These are phyloP conservation scores for Aristolochia fimbriata DNA, from an alignment of 164 flowering plant species.

Conservation along the genomic window DNA sequence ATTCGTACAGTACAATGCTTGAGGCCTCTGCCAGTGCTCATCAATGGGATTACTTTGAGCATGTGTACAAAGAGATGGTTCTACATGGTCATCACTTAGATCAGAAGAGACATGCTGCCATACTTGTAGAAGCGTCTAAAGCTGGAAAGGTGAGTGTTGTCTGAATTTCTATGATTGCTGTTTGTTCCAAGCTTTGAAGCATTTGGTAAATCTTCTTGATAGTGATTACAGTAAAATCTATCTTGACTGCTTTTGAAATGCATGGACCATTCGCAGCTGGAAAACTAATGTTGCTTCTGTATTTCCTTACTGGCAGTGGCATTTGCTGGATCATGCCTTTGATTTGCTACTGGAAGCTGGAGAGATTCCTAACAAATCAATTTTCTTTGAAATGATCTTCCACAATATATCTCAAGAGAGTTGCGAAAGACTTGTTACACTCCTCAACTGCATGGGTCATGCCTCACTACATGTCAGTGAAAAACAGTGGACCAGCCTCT, in stretches of 20 bases:
- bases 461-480: conserved; percentile 63
- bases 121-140: conserved; percentile 75
- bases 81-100: conserved; percentile 60
- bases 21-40: conserved; percentile 70
- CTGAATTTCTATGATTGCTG: not conserved
- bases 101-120: conserved; percentile 49
- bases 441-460: conserved; percentile 45
- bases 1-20: conserved; percentile 64
- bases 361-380: conserved; percentile 49
- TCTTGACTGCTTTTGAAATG: too few relatives aligned
- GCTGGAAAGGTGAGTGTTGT: conserved; percentile 64
- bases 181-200: not conserved
- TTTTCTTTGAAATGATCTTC: conserved; percentile 66
- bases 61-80: conserved; percentile 79
- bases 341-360: conserved; percentile 67
- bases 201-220: not conserved
- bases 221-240: too few relatives aligned
- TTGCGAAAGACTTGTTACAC: conserved; percentile 41
- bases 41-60: conserved; percentile 96
- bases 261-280: not conserved
- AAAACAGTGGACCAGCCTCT: conserved; percentile 62
- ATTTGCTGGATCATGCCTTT: conserved; percentile 86
- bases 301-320: conserved; percentile 34
- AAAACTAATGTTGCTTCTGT: not conserved
- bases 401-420: conserved; percentile 37